Evolutionary conservation across 495 filamentous ascomycete species (phyloP).

Genomic region (Aspergillus affinis): DNA sequence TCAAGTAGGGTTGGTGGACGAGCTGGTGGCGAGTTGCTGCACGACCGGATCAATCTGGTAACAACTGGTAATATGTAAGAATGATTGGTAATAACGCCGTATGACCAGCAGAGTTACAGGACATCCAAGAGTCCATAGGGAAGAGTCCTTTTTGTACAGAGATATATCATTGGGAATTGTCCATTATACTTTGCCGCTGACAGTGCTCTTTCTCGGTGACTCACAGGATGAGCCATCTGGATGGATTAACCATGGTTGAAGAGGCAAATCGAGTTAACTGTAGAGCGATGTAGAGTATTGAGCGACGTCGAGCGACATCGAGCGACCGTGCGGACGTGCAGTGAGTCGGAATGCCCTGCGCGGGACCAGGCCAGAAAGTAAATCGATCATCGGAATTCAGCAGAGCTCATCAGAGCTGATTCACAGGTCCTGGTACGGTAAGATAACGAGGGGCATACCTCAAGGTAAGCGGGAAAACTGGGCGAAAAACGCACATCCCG

Average conservation of each 20-base stretch:
- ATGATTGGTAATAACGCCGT: neutral
- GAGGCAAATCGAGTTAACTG: too few relatives aligned
- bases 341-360: neutral
- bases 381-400: neutral
- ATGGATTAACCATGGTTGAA: neutral
- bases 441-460: constrained; percentile 22
- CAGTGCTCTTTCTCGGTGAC: neutral
- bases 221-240: neutral
- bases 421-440: constrained; percentile 1
- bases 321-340: too few relatives aligned
- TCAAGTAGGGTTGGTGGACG: neutral
- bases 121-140: too few relatives aligned
- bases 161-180: too few relatives aligned
- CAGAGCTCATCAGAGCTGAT: neutral
- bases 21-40: neutral
- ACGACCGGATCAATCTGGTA: neutral
- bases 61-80: neutral
- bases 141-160: neutral
- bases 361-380: neutral
- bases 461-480: constrained; percentile 22
- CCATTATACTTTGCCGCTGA: neutral
- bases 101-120: neutral
- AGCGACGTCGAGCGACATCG: too few relatives aligned
- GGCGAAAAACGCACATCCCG: constrained; percentile 31
- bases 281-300: too few relatives aligned